phyloP scores from a whole-genome alignment of 208 protist genomes.

The Trypanosoma congolense region DNA sequence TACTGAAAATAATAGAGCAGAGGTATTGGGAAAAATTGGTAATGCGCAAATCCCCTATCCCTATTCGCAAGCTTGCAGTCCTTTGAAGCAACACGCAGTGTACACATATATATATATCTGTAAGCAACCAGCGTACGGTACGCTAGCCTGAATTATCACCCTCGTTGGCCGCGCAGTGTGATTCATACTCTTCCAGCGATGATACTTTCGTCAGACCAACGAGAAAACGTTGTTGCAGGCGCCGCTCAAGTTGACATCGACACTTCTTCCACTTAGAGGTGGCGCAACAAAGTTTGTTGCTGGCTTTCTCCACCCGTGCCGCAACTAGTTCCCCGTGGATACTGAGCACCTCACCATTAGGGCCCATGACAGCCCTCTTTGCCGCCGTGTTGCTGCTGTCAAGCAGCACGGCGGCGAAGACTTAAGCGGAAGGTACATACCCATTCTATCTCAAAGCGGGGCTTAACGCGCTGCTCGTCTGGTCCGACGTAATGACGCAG shows the following conservation, averaged over 20 bases:
- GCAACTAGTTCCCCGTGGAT: constrained; percentile 17
- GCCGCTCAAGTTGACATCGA: constrained; percentile 29
- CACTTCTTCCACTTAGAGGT: constrained; percentile 38
- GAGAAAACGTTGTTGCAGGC: constrained; percentile 41
- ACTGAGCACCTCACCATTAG: constrained; percentile 15
- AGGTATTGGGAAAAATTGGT: no score
- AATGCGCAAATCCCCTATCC: no score
- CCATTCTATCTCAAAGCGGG: constrained; percentile 58
- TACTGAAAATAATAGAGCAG: no score
- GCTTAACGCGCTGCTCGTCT: constrained; percentile 20
- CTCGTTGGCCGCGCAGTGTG: not conserved
- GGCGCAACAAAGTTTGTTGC: constrained; percentile 17
- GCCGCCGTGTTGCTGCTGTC: constrained; percentile 10
- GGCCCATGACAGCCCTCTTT: constrained; percentile 7
- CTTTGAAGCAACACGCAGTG: no score
- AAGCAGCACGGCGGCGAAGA: constrained; percentile 14
- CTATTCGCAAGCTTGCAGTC: no score
- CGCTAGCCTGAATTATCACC: not conserved
- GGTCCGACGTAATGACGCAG: constrained; percentile 55
- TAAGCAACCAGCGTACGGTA: no score
- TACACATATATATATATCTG: no score
- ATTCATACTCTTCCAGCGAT: constrained; percentile 9
- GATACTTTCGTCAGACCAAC: constrained; percentile 36
- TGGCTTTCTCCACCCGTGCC: constrained; percentile 26
- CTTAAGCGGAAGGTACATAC: constrained; percentile 46